These are phyloP conservation scores for Sordariomycetes sp. DNA, from an alignment of 2,329 filamentous ascomycete species.

Conservation along the genomic window DNA sequence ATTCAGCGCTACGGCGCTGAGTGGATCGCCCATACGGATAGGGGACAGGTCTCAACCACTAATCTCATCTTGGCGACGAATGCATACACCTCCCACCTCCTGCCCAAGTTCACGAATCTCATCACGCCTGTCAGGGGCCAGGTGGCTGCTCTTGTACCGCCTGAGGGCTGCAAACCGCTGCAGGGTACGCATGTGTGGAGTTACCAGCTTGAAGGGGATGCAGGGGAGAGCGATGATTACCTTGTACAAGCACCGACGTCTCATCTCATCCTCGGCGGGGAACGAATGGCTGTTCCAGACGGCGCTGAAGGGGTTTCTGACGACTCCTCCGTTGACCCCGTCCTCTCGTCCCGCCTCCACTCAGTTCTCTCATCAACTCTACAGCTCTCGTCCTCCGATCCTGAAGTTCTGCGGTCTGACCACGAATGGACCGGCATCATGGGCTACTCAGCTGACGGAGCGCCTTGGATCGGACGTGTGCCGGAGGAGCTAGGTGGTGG, in stretches of 20 bases:
- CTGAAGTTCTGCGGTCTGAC: slow-evolving; percentile 36
- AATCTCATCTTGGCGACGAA: slow-evolving; percentile 74
- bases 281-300: slow-evolving; percentile 45
- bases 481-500: slow-evolving; percentile 38
- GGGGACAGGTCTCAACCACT: slow-evolving; percentile 55
- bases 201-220: slow-evolving; percentile 17
- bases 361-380: slow-evolving; percentile 29
- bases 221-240: slow-evolving; percentile 54
- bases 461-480: slow-evolving; percentile 65
- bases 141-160: slow-evolving; percentile 57
- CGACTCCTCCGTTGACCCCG: slow-evolving; percentile 47
- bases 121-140: slow-evolving; percentile 73
- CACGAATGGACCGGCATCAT: slow-evolving; percentile 76
- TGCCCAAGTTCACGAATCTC: slow-evolving; percentile 59
- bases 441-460: slow-evolving; percentile 60
- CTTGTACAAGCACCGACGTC: slow-evolving; percentile 58
- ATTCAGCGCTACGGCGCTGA: slow-evolving; percentile 26
- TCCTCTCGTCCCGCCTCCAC: slow-evolving; percentile 47
- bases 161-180: slow-evolving; percentile 28
- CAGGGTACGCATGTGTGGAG: slow-evolving; percentile 57
- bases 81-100: slow-evolving; percentile 68
- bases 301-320: slow-evolving; percentile 42
- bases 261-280: slow-evolving; percentile 63
- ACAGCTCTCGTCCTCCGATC: slow-evolving; percentile 29
- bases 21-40: slow-evolving; percentile 57